Evolutionary conservation across 768 basidiomycete genomes (phyloP).

Genomic region (Pulveroboletus frians): DNA sequence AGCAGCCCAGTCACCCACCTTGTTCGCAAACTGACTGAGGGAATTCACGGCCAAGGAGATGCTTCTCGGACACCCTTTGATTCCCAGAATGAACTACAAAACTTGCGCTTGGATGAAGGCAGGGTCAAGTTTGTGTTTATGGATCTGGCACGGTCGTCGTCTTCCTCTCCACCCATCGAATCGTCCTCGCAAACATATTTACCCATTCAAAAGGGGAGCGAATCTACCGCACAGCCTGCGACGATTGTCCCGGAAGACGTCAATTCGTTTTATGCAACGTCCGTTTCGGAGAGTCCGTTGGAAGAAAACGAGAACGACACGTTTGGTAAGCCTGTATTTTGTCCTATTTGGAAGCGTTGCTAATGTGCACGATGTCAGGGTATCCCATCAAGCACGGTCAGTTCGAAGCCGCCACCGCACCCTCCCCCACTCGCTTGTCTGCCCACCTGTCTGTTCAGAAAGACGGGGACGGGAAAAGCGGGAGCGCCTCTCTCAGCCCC

Average conservation of each 20-base stretch:
- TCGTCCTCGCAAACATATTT: slow-evolving; percentile 5
- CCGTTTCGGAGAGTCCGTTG: slow-evolving; percentile 10
- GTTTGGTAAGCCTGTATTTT: slow-evolving; percentile 18
- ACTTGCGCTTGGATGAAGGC: slow-evolving; percentile 10
- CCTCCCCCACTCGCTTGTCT: slow-evolving; percentile 14
- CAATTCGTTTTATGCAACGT: slow-evolving; percentile 20
- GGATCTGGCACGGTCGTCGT: slow-evolving; percentile 14
- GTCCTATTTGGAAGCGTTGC: not conserved
- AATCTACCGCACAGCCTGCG: not conserved
- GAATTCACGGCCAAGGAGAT: slow-evolving; percentile 27
- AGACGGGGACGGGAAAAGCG: slow-evolving; percentile 8
- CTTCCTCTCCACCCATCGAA: slow-evolving; percentile 13
- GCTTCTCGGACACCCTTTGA: slow-evolving; percentile 10
- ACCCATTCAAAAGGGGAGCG: slow-evolving; percentile 6
- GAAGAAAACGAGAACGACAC: slow-evolving; percentile 26
- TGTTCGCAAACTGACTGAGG: slow-evolving; percentile 38
- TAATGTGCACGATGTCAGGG: slow-evolving; percentile 14
- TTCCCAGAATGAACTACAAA: slow-evolving; percentile 10
- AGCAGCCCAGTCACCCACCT: slow-evolving; percentile 36
- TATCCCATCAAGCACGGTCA: slow-evolving; percentile 21
- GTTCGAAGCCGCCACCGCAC: slow-evolving; percentile 12
- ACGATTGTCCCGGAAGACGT: slow-evolving; percentile 24
- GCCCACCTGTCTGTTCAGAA: slow-evolving; percentile 22
- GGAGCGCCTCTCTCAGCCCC: slow-evolving; percentile 6
- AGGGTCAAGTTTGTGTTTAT: slow-evolving; percentile 14